Evolutionary conservation across 176 grass and related monocot genomes (phyloP), one percentile per base, ranked within the genome.

Genomic region (Lolium rigidum): DNA sequence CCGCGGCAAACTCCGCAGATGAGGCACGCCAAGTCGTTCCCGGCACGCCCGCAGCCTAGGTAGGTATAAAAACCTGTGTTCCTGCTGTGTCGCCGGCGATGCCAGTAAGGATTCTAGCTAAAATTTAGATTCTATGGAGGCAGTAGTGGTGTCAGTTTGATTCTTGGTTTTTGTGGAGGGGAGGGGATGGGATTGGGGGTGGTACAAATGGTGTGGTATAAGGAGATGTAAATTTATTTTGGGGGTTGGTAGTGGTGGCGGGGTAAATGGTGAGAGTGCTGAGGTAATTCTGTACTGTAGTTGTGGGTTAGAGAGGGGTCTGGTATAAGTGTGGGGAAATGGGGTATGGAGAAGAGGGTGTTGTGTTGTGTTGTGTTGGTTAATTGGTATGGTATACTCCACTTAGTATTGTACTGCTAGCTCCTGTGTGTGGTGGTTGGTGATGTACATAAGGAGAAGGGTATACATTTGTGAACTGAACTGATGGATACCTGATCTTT

Each of bases 21-120:
- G 76, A 91, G 89, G 77, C 93, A 95, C 3, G 88, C 81, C 4
- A 93, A 90, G 44, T 98, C 95, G 7, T 98, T 98, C 75, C 91
- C 95, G 2, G 95, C 93, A 4, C 79, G 83, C 57, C 93, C 89
- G 0, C 85, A 95, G 55, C 93, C 89, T 70, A 91, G 91, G 84
- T 95, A 92, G 72, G 72, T 74, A 35, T 35, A 35, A 1, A 21
- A 89, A 26, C 13, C 71, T 55, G 35, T 12, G 16, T 26, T 54
- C 61, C 7, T 54, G 51, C 1, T 31, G 58, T 21, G 38, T 35
- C 55, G 58, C 24, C 57, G 13, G n/a, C 16, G 37, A 52, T 20
- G 52, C 28, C 81, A 52, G 84, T 62, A 87, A 87, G 38, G 66
- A 70, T 84, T 75, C 61, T 74, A 50, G 54, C 66, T 59, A 4